Evolutionary conservation across 2,329 filamentous ascomycete genomes (phyloP), one percentile per base, ranked within the genome.

Genomic region (Aspergillus carbonarius): DNA sequence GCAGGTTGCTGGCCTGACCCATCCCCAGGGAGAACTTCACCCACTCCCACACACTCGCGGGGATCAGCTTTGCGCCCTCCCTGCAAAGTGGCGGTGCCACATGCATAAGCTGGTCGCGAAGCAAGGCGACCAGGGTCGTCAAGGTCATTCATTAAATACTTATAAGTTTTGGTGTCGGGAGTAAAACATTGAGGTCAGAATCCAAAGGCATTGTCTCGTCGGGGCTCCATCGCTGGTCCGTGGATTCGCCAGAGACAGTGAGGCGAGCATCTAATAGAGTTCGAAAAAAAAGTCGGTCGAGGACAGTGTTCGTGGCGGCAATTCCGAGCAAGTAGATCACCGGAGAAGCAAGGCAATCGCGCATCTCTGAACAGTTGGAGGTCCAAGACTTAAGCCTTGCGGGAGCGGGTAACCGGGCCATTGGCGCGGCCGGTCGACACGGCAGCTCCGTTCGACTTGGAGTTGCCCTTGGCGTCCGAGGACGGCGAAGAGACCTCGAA

Each of bases 401-500:
- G 75, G 30, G 78, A 80, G 60, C 78, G 74, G 34, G 78, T 79
- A 61, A 76, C 73, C 20, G 77, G 75, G 42, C 77, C 76, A 60
- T 77, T 77, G 54, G 76, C 71, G 55, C 78, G 74, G 44, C 71
- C 76, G 40, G 71, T 75, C 17, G 76, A 68, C 39, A 68, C 60
- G 27, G 76, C 72, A 12, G 63, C 58, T 27, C 70, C 72, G 60
- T 74, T 76, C 20, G 68, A 62, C 53, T 67, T 66, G 60, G 68
- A 64, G 27, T 55, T 65, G 56, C 70, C 72, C 39, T 72, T 73
- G 61, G 63, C 58, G 46, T 68, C 60, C 50, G 64, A 56, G 40
- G 63, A 59, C 42, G 70, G 68, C 32, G 74, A 70, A 15, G 84
- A 83, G 60, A 88, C 79, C 72, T 90, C 84, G 72, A 89, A 84